Evolutionary conservation across 1,284 basidiomycete genomes (phyloP).

Genomic region (Ustilago xerochloae): DNA sequence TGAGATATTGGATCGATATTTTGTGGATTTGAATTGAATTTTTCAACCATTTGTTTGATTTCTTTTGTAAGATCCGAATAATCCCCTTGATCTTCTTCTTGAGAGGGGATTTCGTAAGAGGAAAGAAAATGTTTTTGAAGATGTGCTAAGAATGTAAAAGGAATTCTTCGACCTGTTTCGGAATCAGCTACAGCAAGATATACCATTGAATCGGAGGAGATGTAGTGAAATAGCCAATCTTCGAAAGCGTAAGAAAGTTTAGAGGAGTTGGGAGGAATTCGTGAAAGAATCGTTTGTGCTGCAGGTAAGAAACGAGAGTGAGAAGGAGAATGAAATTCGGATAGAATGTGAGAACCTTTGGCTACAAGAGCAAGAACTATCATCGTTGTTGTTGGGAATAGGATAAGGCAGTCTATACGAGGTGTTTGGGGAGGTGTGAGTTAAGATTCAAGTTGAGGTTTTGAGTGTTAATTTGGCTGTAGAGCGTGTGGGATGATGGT

Average conservation of each 20-base stretch:
- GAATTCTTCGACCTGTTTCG: constrained; percentile 79
- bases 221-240: constrained; percentile 94
- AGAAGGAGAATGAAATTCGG: constrained; percentile 55
- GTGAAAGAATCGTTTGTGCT: constrained; percentile 88
- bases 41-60: constrained; percentile 70
- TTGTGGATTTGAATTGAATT: constrained; percentile 88
- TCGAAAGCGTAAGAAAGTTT: constrained; percentile 80
- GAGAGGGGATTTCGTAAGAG: constrained; percentile 21
- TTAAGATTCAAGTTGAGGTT: neutral
- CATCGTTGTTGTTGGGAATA: constrained; percentile 17
- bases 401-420: neutral
- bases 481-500: neutral
- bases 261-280: constrained; percentile 92
- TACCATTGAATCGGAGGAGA: constrained; percentile 73
- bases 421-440: neutral
- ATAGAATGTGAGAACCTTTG: constrained; percentile 47
- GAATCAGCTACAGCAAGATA: constrained; percentile 92
- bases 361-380: constrained; percentile 66
- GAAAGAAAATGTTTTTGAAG: constrained; percentile 74
- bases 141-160: constrained; percentile 90
- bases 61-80: constrained; percentile 25
- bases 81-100: constrained; percentile 11
- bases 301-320: constrained; percentile 71
- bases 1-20: constrained; percentile 84
- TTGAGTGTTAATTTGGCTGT: neutral